phyloP scores from a whole-genome alignment of 352 stramenopile species.

The Globisporangium middletonii region DNA sequence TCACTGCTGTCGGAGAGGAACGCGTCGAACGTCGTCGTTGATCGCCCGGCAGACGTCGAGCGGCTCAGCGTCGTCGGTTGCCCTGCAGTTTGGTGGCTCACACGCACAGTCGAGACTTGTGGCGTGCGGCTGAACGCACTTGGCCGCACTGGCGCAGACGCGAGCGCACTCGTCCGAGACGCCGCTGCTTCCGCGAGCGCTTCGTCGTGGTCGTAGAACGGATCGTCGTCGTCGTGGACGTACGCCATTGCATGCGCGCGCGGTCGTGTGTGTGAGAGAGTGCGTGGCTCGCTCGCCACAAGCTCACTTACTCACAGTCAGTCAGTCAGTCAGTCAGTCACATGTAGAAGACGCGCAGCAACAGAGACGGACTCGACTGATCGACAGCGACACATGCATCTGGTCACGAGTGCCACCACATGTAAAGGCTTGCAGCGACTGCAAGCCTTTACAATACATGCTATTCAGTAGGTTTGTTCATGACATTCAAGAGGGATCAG shows the following conservation, averaged over 20 bases:
- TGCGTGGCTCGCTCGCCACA: too few species aligned
- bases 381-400: too few species aligned
- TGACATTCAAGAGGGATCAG: too few species aligned
- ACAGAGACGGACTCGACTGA: too few species aligned
- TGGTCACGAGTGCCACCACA: too few species aligned
- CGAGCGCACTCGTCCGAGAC: not conserved
- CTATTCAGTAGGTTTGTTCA: too few species aligned
- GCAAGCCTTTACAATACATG: too few species aligned
- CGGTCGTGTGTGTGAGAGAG: too few species aligned
- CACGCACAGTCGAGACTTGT: not conserved
- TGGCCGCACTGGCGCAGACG: not conserved
- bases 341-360: too few species aligned
- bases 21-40: slow-evolving; percentile 25
- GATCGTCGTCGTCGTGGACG: slow-evolving; percentile 11
- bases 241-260: slow-evolving; percentile 3
- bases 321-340: too few species aligned
- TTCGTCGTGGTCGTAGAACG: slow-evolving; percentile 13
- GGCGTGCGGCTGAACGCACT: not conserved
- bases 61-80: slow-evolving; percentile 8
- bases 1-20: slow-evolving; percentile 38
- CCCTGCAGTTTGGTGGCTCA: not conserved
- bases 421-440: too few species aligned
- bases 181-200: not conserved
- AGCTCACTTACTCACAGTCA: too few species aligned
- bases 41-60: slow-evolving; percentile 13